Conservation (phyloP, 179 eudicot genomes). For the Heliamphora pulchella region DNA sequence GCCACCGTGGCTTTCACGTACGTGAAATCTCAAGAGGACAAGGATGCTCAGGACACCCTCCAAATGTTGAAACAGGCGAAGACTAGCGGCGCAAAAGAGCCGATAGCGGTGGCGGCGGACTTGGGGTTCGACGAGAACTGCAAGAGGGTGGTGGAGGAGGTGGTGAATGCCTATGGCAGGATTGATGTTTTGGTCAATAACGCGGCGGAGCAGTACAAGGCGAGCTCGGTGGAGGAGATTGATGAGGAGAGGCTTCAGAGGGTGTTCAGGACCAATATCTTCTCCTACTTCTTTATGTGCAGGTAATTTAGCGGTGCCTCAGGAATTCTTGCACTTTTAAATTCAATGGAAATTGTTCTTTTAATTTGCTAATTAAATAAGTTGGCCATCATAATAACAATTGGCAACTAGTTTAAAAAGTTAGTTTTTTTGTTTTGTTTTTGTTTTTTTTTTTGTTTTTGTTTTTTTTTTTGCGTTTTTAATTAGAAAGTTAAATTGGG, state of each 20-base stretch:
- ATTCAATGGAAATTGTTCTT: too few species aligned
- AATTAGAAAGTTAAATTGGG: too few species aligned
- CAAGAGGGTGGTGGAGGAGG: slow-evolving; percentile 66
- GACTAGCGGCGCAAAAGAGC: slow-evolving; percentile 47
- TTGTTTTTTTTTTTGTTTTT: too few species aligned
- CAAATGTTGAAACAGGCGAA: slow-evolving; percentile 43
- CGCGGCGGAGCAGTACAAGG: slow-evolving; percentile 64
- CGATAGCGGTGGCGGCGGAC: slow-evolving; percentile 54
- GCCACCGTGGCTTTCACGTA: slow-evolving; percentile 86
- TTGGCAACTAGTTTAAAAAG: too few species aligned
- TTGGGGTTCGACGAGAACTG: slow-evolving; percentile 67
- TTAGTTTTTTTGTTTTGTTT: too few species aligned
- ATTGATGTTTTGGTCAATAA: slow-evolving; percentile 72
- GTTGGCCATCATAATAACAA: too few species aligned
- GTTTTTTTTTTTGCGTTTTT: too few species aligned
- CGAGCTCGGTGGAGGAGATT: slow-evolving; percentile 59
- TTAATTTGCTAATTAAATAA: too few species aligned
- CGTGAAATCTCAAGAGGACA: slow-evolving; percentile 64
- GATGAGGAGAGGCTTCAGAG: slow-evolving; percentile 63
- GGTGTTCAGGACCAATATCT: slow-evolving; percentile 77
- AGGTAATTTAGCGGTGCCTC: slow-evolving; percentile 28
- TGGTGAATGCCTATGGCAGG: slow-evolving; percentile 47
- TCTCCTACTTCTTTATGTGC: slow-evolving; percentile 58
- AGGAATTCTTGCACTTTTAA: too few species aligned
- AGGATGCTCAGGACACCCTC: slow-evolving; percentile 61